Evolutionary conservation across 768 basidiomycete genomes (phyloP), one percentile per base, ranked within the genome.

Genomic region (Amyloporia xantha): DNA sequence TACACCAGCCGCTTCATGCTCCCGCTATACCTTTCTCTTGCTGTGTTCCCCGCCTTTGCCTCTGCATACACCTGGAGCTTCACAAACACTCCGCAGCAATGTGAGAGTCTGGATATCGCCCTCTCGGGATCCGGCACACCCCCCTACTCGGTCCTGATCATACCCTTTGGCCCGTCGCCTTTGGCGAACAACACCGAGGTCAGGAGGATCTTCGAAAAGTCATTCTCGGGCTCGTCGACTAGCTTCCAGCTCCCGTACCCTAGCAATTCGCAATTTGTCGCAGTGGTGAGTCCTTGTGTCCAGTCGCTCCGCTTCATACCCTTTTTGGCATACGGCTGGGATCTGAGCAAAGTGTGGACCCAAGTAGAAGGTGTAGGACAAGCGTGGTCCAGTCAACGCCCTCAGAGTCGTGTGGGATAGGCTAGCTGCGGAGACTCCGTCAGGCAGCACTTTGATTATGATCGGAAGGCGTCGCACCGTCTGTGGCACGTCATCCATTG

Each of bases 251-350:
- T 88, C 45, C 74, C 72, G 24, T 90, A 75, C 60, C 87, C 87
- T 0, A 71, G 66, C 41, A 72, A 78, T 59, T 84, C 85, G 2
- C 81, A 86, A 58, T 82, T 91, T 47, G 84, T 90, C 21, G 80
- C 82, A 4, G 82, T 88, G 58, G 86, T 87, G 58, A 67, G 84
- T 79, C 5, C 25, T 30, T n/a, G 33, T 42, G 26, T n/a, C n/a
- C n/a, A n/a, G 30, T 33, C 30, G 30, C 30, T 48, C 26, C 41
- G 23, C 30, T 33, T 39, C 9, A n/a, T 39, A 17, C 38, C 38
- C 7, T 19, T 17, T 7, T 9, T 17, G 38, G 10, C 38, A 39
- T 17, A 33, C 7, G 15, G 30, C 30, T 33, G 30, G 9, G 30
- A 33, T 33, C 30, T 33, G 15, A 15, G 30, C 30, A n/a, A n/a